A percentile compares a stretch with the other conserved stretches of the same genome.
These are phyloP conservation scores for Linnemannia schmuckeri DNA, from an alignment of 192 early-diverging fungal species.

Conservation along the genomic window DNA sequence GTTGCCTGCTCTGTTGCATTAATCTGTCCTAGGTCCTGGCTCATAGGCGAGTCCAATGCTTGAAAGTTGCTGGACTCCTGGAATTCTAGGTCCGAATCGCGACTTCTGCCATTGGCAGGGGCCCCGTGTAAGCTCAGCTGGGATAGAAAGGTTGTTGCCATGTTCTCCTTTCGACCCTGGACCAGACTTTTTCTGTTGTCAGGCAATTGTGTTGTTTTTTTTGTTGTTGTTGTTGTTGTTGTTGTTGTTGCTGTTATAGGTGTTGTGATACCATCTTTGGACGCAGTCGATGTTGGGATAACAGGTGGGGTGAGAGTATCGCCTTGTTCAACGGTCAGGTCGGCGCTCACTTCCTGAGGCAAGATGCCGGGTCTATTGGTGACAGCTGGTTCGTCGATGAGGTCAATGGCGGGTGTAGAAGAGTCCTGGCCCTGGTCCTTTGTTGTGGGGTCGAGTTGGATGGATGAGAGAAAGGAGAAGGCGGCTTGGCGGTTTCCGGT, in stretches of 20 bases:
- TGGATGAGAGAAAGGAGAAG: conserved; percentile 41
- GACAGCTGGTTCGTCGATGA: not conserved
- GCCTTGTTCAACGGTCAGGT: not conserved
- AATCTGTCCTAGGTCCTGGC: not conserved
- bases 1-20: not conserved
- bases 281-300: not conserved
- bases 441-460: conserved; percentile 33
- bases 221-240: not conserved
- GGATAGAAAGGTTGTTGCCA: conserved; percentile 34
- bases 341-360: not conserved
- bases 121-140: conserved; percentile 34
- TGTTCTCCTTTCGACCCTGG: conserved; percentile 22
- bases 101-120: not conserved
- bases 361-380: not conserved
- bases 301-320: not conserved
- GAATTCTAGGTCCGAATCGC: not conserved
- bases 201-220: not conserved
- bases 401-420: not conserved
- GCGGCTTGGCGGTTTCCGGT: conserved; percentile 40
- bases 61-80: conserved; percentile 10
- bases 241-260: not conserved
- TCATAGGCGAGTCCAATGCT: not conserved
- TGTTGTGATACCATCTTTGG: not conserved
- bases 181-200: conserved; percentile 15
- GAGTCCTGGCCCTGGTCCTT: not conserved